Evolutionary conservation across 441 rosid species (phyloP).

Genomic region (Adansonia rubrostipa): DNA sequence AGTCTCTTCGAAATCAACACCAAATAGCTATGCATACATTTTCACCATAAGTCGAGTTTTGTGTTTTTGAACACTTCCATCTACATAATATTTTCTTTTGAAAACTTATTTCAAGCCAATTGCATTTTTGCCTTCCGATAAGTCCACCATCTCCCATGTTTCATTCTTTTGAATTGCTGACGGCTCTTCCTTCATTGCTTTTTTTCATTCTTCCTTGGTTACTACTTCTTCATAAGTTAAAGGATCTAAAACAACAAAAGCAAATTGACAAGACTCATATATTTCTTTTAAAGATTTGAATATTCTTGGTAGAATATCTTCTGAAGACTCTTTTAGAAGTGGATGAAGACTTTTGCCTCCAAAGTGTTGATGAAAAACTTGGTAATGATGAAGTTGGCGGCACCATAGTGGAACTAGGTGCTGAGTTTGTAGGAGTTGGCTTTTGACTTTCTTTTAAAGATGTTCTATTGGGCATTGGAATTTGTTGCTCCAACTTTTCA

Average conservation of each 20-base stretch:
- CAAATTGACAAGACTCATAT: not conserved
- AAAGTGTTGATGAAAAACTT: too few relatives aligned
- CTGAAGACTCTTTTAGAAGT: too few relatives aligned
- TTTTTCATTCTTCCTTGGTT: not conserved
- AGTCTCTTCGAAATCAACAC: not conserved
- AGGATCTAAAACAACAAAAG: not conserved
- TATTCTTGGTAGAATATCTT: too few relatives aligned
- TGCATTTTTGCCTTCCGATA: not conserved
- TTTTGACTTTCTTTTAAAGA: too few relatives aligned
- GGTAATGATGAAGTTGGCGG: too few relatives aligned
- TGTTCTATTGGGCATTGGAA: too few relatives aligned
- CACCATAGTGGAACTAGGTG: too few relatives aligned
- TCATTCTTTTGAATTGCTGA: not conserved
- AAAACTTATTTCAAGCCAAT: not conserved
- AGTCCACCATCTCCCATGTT: not conserved
- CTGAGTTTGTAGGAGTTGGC: too few relatives aligned
- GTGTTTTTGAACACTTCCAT: not conserved
- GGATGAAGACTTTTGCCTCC: too few relatives aligned
- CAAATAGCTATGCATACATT: not conserved
- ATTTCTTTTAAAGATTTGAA: too few relatives aligned
- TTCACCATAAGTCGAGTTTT: not conserved
- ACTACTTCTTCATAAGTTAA: not conserved
- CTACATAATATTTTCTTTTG: not conserved
- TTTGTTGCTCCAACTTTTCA: too few relatives aligned
- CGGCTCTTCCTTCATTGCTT: too few relatives aligned